Base-by-base conservation (phyloP, 129 eudicot species). In the Pseudognaphalium luteoalbum region DNA sequence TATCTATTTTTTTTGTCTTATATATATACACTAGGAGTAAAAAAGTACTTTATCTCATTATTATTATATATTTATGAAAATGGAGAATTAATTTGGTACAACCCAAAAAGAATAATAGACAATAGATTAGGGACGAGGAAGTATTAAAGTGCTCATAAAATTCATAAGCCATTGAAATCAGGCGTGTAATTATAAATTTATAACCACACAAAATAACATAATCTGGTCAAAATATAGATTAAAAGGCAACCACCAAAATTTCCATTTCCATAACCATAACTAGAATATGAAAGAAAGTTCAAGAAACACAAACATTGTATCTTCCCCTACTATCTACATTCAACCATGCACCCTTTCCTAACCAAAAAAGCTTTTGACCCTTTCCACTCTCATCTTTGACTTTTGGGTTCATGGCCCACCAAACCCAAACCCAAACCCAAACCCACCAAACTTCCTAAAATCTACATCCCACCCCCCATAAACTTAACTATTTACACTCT, bases 401-500 rank as follows among this genome's bases (percentile, higher is more conserved):
- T 52, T 79, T 64, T 28, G 34, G 67, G 61, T 57, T 29, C 74
- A 72, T 25, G 35, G 20, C 15, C 54, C 63, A 71, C 73, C 73
- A 50, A 62, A 78, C 56, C 71, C 56, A 42, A 61, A 3, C 61
- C 82, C 56, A 57, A 61, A 71, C 72, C 59, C 72, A 51, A 25
- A 25, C 28, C 28, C 30, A 65, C 61, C 44, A 67, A 80, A 72
- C 74, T 79, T 32, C 78, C 78, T 64, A 65, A 77, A 33, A 65
- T 72, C 65, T 20, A 71, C 66, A 17, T 22, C 25, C 68, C 58
- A 72, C 7, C 80, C 71, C 78, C 54, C 30, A 56, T 54, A 15
- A 17, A 56, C 57, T 58, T 59, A 73, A 29, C 56, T 58, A 80
- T 66, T 59, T 74, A 80, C 84, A 74, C 12, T 74, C 12, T 74